Evolutionary conservation across 495 filamentous ascomycete species (phyloP).

Genomic region (Neurospora sp.): DNA sequence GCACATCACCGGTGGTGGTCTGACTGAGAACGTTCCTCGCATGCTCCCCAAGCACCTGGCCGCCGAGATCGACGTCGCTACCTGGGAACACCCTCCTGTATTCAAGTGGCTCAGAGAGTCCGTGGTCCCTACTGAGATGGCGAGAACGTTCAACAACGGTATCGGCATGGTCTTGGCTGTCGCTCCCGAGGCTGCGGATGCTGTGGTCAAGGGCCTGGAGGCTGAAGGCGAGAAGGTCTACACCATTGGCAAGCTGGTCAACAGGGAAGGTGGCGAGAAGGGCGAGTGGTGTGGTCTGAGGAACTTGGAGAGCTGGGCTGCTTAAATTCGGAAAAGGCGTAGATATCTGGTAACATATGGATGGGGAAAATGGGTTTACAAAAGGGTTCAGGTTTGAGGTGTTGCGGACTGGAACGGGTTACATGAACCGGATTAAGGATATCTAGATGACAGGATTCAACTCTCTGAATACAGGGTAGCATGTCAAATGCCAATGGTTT

Average conservation of each 20-base stretch:
- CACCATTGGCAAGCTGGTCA: slow-evolving; percentile 57
- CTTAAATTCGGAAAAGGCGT: not conserved
- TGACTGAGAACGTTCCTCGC: slow-evolving; percentile 84
- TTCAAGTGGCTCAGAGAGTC: slow-evolving; percentile 74
- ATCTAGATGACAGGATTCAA: not conserved
- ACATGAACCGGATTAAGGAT: not conserved
- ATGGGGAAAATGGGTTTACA: not conserved
- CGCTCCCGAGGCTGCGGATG: slow-evolving; percentile 40
- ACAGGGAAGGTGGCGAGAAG: slow-evolving; percentile 39
- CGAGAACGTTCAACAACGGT: slow-evolving; percentile 86
- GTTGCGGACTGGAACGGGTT: not conserved
- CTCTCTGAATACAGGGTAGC: not conserved
- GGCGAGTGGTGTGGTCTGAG: slow-evolving; percentile 51
- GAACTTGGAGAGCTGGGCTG: slow-evolving; percentile 60
- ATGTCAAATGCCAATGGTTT: not conserved
- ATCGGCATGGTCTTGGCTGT: slow-evolving; percentile 89
- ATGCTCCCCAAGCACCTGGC: slow-evolving; percentile 72
- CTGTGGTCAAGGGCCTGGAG: slow-evolving; percentile 43
- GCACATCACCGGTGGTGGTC: slow-evolving; percentile 91
- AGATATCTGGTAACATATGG: not conserved
- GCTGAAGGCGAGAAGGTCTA: slow-evolving; percentile 66
- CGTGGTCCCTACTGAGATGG: slow-evolving; percentile 69
- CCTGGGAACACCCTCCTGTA: slow-evolving; percentile 63
- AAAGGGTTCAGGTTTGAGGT: not conserved
- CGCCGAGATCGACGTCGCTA: slow-evolving; percentile 61